A percentile compares a stretch with the other conserved stretches of the same genome.
Conservation (phyloP, 2,329 filamentous ascomycete genomes). For the Aspergillus glaucus region DNA sequence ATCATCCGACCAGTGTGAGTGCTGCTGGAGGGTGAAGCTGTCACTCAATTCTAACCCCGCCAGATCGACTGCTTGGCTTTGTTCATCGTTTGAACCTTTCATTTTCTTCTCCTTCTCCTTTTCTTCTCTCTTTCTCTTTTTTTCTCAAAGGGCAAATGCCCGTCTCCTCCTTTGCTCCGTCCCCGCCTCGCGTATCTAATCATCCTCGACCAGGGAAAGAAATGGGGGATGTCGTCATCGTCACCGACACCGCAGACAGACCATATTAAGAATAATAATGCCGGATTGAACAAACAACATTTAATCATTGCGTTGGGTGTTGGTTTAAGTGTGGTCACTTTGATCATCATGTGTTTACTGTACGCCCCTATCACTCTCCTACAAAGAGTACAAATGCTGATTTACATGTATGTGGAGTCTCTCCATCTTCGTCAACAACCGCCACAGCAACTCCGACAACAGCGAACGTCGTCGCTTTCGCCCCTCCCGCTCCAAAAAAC, state of each 20-base stretch:
- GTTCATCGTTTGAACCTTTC: neutral
- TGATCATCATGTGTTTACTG: slow-evolving; percentile 28
- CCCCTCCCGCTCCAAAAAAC: slow-evolving; percentile 9
- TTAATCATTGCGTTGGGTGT: slow-evolving; percentile 28
- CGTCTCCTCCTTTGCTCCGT: neutral
- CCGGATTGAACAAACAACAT: slow-evolving; percentile 16
- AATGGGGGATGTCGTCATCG: neutral
- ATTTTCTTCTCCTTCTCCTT: neutral
- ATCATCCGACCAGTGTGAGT: no score
- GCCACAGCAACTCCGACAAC: slow-evolving; percentile 4
- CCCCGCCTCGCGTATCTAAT: neutral
- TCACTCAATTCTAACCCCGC: neutral
- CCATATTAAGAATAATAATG: neutral
- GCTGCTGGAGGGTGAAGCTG: no score
- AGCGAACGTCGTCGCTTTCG: slow-evolving; percentile 16
- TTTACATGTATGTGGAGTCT: slow-evolving; percentile 1
- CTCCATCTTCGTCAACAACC: slow-evolving; percentile 21
- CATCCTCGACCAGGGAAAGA: neutral
- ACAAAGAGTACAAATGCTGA: neutral
- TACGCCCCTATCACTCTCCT: slow-evolving; percentile 9
- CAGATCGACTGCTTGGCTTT: neutral
- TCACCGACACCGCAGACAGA: neutral
- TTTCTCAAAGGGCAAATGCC: neutral
- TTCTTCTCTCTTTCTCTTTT: neutral
- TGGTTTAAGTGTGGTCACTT: slow-evolving; percentile 24